Evolutionary conservation across 2,329 filamentous ascomycete genomes (phyloP).

Genomic region (Bimuria novae-zelandiae): DNA sequence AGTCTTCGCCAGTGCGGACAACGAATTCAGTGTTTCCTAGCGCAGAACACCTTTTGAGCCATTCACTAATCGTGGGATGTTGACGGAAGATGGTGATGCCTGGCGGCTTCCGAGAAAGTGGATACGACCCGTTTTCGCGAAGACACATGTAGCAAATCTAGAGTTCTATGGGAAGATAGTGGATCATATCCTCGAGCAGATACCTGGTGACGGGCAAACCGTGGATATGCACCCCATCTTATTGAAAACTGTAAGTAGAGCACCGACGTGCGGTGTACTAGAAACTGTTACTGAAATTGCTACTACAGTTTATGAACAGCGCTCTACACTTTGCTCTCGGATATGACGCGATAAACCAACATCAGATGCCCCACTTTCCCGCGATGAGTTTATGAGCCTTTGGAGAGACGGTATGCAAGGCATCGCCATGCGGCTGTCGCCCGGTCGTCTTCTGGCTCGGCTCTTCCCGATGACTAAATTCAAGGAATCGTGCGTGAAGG

Average conservation of each 20-base stretch:
- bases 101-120: constrained; percentile 41
- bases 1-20: background rate
- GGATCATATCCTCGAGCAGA: constrained; percentile 56
- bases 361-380: constrained; percentile 7
- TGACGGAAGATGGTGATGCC: constrained; percentile 46
- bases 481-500: background rate
- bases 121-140: constrained; percentile 56
- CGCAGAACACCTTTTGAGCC: background rate
- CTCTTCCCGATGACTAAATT: constrained; percentile 38
- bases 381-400: constrained; percentile 10
- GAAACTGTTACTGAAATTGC: background rate
- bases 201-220: constrained; percentile 58
- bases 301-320: constrained; percentile 15
- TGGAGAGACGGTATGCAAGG: constrained; percentile 34
- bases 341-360: constrained; percentile 1
- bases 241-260: constrained; percentile 33
- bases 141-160: constrained; percentile 55
- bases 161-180: constrained; percentile 62
- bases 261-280: background rate
- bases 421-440: background rate
- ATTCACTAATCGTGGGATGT: constrained; percentile 37
- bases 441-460: background rate
- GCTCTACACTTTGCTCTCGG: constrained; percentile 19
- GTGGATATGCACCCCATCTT: constrained; percentile 38
- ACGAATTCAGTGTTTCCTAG: background rate